phyloP scores from a whole-genome alignment of 306 rosid genomes.

The Malus sieversii region DNA sequence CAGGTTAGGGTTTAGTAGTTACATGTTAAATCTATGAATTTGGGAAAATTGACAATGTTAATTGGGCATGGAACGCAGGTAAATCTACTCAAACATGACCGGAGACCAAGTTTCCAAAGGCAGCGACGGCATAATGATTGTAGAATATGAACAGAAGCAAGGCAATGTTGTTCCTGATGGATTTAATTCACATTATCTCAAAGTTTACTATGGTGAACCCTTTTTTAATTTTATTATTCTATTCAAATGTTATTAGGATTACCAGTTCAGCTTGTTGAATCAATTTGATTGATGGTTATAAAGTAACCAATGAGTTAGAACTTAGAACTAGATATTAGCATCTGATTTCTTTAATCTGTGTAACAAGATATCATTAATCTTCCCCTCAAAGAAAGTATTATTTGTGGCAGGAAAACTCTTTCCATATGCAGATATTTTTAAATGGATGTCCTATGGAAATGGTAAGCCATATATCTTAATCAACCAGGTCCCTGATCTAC shows the following conservation, averaged over 20 bases:
- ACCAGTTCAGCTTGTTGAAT: background rate
- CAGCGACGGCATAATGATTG: slow-evolving; percentile 39
- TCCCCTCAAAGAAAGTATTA: background rate
- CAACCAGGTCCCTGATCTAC: background rate
- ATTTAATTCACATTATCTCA: slow-evolving; percentile 43
- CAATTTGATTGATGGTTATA: background rate
- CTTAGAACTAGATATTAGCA: background rate
- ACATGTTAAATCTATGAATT: background rate
- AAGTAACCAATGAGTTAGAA: background rate
- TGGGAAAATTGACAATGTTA: background rate
- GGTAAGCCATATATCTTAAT: slow-evolving; percentile 32
- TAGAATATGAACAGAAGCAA: slow-evolving; percentile 26
- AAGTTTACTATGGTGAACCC: slow-evolving; percentile 54
- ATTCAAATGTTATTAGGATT: background rate
- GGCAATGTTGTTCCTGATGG: slow-evolving; percentile 22
- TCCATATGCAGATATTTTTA: slow-evolving; percentile 62
- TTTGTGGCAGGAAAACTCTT: slow-evolving; percentile 63
- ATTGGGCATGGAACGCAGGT: background rate
- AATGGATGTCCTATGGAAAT: slow-evolving; percentile 81
- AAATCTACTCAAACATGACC: slow-evolving; percentile 15
- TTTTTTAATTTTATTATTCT: background rate
- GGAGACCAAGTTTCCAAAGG: slow-evolving; percentile 28
- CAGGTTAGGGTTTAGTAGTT: background rate
- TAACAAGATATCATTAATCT: background rate
- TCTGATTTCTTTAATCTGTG: background rate